phyloP scores from a whole-genome alignment of 805 yeast species.

The Cyberlindnera galapagoensis region DNA sequence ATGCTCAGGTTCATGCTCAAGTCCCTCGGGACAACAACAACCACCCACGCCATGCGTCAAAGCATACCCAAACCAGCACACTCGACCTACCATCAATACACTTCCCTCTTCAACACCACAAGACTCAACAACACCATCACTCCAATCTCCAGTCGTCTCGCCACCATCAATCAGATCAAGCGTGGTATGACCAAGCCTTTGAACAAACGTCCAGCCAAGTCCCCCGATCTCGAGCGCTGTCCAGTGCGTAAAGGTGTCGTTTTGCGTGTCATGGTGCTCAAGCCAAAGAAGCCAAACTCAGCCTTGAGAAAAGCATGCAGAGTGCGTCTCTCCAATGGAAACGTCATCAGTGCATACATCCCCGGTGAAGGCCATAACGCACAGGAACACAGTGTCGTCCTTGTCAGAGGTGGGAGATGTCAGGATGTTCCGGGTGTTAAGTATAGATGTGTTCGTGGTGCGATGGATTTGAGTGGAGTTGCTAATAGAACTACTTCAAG shows the following conservation, averaged over 20 bases:
- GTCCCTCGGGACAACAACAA: conserved; percentile 15
- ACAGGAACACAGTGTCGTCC: conserved; percentile 95
- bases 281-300: conserved; percentile 98
- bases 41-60: conserved; percentile 14
- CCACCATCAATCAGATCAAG: conserved; percentile 73
- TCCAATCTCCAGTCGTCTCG: conserved; percentile 28
- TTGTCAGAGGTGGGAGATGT: conserved; percentile 96
- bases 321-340: conserved; percentile 87
- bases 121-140: conserved; percentile 8
- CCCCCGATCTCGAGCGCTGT: conserved; percentile 78
- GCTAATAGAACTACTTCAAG: conserved; percentile 88
- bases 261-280: conserved; percentile 84
- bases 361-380: conserved; percentile 99
- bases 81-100: conserved; percentile 6
- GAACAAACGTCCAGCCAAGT: conserved; percentile 40
- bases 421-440: conserved; percentile 98
- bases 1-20: conserved; percentile 23
- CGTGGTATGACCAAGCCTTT: conserved; percentile 56
- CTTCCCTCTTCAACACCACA: conserved; percentile 11
- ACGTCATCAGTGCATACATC: conserved; percentile 83
- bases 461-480: conserved; percentile 88
- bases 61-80: conserved; percentile 4
- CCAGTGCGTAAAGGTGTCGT: conserved; percentile 95
- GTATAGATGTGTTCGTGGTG: conserved; percentile 90
- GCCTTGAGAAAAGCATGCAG: conserved; percentile 97